Base-by-base conservation (phyloP, 352 stramenopile genomes). In the Blastocystis sp. region DNA sequence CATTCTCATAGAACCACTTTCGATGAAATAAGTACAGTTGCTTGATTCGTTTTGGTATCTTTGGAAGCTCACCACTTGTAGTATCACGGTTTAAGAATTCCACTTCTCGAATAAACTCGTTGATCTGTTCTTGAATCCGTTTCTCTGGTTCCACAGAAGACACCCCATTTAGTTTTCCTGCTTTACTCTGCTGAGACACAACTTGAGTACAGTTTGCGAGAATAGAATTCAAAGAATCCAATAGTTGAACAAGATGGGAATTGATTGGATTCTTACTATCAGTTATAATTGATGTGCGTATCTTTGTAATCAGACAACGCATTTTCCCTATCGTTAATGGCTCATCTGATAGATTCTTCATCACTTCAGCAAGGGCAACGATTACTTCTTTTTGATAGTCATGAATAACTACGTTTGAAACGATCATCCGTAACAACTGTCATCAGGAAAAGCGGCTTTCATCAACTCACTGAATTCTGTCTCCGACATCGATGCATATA, bases 11-110 rank as follows among this genome's bases (percentile, higher is more conserved):
- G 23, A 84, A 84, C 73, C 73, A 84, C 26, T 9, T 43, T 20
- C 26, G 2, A 45, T 55, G 18, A 45, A 84, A 84, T 4, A 84
- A 50, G 8, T 64, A 53, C 0, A 84, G 53, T 45, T 84, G 73
- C 45, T 61, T 26, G n/a, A 84, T 66, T 84, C 73, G 54, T 55
- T 56, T 61, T 13, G 73, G 73, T 34, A 84, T 68, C 20, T 64
- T 66, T 1, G 73, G 73, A 37, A 39, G 59, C 47, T 84, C 73
- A 43, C 73, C 47, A 43, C 73, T 84, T 5, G 53, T 26, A 7
- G 73, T 84, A 45, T 84, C 54, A 9, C 73, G 73, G 53, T 84
- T 84, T 11, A 68, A 18, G 41, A 68, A 63, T 20, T 56, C 53
- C 73, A 66, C 73, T 45, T 84, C 73, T 41, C 66, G 59, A n/a